phyloP scores from a whole-genome alignment of 352 stramenopile species.

The Plasmopara viticola region DNA sequence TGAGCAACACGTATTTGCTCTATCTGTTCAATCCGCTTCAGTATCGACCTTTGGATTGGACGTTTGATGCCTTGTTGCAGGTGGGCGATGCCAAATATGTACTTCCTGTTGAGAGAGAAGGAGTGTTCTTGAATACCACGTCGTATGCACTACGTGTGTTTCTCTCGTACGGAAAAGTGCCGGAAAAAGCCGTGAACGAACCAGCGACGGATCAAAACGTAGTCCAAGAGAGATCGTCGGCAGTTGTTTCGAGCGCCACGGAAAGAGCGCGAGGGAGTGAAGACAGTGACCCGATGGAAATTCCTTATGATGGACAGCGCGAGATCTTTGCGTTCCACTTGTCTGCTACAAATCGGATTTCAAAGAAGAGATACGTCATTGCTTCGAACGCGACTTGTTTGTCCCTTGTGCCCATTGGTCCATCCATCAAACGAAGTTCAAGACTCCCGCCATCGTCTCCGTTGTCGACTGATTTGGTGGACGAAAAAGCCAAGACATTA shows the following conservation, averaged over 20 bases:
- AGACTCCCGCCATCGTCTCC: constrained; percentile 13
- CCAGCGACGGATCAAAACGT: background rate
- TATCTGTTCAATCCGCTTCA: constrained; percentile 82
- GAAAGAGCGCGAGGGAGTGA: constrained; percentile 40
- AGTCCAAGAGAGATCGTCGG: constrained; percentile 10
- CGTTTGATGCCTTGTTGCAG: constrained; percentile 58
- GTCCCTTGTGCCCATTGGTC: constrained; percentile 23
- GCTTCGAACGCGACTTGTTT: constrained; percentile 50
- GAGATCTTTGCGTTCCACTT: constrained; percentile 61
- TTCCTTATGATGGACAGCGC: constrained; percentile 48
- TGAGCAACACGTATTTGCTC: constrained; percentile 84
- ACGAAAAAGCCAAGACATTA: constrained; percentile 5
- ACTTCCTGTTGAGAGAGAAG: constrained; percentile 63
- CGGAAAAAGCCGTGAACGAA: constrained; percentile 20
- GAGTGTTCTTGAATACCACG: constrained; percentile 72
- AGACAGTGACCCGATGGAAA: constrained; percentile 50
- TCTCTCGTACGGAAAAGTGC: constrained; percentile 77
- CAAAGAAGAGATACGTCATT: constrained; percentile 51
- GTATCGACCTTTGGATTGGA: constrained; percentile 80
- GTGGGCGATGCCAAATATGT: constrained; percentile 43
- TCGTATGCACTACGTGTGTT: constrained; percentile 70
- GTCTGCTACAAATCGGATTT: constrained; percentile 69
- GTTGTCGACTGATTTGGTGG: constrained; percentile 12
- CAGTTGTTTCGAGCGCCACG: constrained; percentile 8
- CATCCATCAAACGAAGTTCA: constrained; percentile 9